Conservation (phyloP, 306 rosid genomes). For the Arachis stenosperma region DNA sequence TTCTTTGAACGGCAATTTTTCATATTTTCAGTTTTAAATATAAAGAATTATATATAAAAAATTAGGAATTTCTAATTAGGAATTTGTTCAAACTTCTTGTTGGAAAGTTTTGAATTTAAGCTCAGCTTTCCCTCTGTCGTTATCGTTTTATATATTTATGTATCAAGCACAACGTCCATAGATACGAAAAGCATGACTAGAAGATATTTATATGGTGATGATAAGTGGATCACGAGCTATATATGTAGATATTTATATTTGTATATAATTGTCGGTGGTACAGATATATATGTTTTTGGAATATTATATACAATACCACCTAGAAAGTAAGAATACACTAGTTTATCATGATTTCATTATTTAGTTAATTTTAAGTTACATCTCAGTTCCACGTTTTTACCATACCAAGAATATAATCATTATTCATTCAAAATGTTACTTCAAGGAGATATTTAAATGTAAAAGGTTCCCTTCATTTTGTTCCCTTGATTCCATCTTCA, state of each 20-base stretch:
- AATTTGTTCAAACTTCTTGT: too few species aligned
- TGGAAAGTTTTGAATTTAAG: background rate
- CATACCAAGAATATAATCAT: background rate
- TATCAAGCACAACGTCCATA: background rate
- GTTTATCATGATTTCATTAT: background rate
- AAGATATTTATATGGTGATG: too few species aligned
- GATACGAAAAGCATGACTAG: background rate
- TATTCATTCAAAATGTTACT: background rate
- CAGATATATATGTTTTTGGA: background rate
- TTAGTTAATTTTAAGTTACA: background rate
- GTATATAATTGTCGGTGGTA: background rate
- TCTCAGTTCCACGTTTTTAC: background rate
- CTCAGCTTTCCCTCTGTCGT: background rate
- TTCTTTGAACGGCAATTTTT: too few species aligned
- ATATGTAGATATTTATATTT: background rate
- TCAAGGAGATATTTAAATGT: background rate
- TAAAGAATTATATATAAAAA: too few species aligned
- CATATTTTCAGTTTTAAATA: too few species aligned
- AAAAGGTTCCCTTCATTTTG: conserved; percentile 20
- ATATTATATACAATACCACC: too few species aligned
- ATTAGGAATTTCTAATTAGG: too few species aligned
- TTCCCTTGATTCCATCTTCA: conserved; percentile 23
- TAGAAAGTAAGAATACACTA: background rate
- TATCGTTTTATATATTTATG: too few species aligned
- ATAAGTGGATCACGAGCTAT: background rate